Conservation (phyloP, 2,329 filamentous ascomycete genomes). For the Myriangium duriaei region DNA sequence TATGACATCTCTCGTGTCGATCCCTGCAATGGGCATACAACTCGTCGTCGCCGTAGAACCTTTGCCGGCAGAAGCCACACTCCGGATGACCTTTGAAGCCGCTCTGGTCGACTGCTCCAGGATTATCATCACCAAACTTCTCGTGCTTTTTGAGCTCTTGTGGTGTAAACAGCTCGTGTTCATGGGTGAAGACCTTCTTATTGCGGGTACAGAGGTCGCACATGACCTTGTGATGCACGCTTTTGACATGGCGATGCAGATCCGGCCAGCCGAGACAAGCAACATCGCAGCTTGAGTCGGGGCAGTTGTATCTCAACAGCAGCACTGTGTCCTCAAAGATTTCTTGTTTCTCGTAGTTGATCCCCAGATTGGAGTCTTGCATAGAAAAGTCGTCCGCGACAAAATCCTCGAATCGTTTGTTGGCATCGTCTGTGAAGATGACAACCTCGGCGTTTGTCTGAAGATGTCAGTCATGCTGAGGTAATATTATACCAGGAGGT, state of each 20-base stretch:
- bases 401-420: slow-evolving; percentile 81
- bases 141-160: slow-evolving; percentile 78
- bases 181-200: slow-evolving; percentile 97
- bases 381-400: slow-evolving; percentile 58
- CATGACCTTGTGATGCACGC: slow-evolving; percentile 73
- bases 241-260: slow-evolving; percentile 69
- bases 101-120: slow-evolving; percentile 80
- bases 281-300: slow-evolving; percentile 70
- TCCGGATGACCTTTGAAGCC: slow-evolving; percentile 94
- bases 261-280: slow-evolving; percentile 73
- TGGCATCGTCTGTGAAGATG: slow-evolving; percentile 77
- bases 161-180: slow-evolving; percentile 81
- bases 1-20: slow-evolving; percentile 87
- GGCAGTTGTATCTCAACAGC: slow-evolving; percentile 87
- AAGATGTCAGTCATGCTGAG: slow-evolving; percentile 1
- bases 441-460: slow-evolving; percentile 64
- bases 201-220: slow-evolving; percentile 83
- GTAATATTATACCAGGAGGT: not conserved
- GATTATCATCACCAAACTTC: slow-evolving; percentile 78
- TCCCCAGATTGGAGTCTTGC: slow-evolving; percentile 74
- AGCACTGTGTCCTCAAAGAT: slow-evolving; percentile 86
- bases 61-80: slow-evolving; percentile 79
- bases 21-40: slow-evolving; percentile 86
- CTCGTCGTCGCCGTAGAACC: slow-evolving; percentile 95
- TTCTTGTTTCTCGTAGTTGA: slow-evolving; percentile 76